Evolutionary conservation across 768 basidiomycete genomes (phyloP), one percentile per base, ranked within the genome.

Genomic region (Tricholoma hemisulphureum): DNA sequence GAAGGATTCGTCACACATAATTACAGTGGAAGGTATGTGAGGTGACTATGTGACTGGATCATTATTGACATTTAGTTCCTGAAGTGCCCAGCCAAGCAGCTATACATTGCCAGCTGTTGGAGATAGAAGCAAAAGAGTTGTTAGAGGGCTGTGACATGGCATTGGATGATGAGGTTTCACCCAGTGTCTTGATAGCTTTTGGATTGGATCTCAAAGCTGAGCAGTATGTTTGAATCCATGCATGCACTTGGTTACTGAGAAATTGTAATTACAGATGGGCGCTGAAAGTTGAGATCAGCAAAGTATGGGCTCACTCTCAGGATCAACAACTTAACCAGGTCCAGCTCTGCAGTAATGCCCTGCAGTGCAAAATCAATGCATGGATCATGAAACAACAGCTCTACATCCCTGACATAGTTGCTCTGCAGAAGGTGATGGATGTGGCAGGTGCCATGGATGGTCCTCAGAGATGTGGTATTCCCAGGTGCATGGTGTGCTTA

Each of bases 401-500:
- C 3, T 54, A 54, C 53, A 54, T 54, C 10, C 53, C 53, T 16
- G 16, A 21, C 23, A 16, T 41, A 16, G 11, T 14, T 18, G 26
- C 26, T 20, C 6, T 48, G 11, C 45, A 26, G 5, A 26, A 20
- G 5, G 21, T 23, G 5, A 3, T 5, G 21, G 13, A 20, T 9
- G 5, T 11, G 5, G 4, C 20, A 11, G 11, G 26, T 11, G 10
- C 3, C 20, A 20, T 23, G 6, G 10, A n/a, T 23, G 21, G n/a
- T 11, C 11, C 35, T 8, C n/a, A 20, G 21, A 43, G 3, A 2
- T 54, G 56, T 23, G 56, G 60, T n/a, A 14, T 56, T 53, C 26
- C 46, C 60, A 1, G 53, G 60, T 10, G 26, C 28, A 3, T 16
- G 58, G 20, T 20, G 62, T 7, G 32, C n/a, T n/a, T n/a, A n/a